Evolutionary conservation across 2,329 filamentous ascomycete genomes (phyloP), one percentile per base, ranked within the genome.

Genomic region (Diaporthe caulivora): DNA sequence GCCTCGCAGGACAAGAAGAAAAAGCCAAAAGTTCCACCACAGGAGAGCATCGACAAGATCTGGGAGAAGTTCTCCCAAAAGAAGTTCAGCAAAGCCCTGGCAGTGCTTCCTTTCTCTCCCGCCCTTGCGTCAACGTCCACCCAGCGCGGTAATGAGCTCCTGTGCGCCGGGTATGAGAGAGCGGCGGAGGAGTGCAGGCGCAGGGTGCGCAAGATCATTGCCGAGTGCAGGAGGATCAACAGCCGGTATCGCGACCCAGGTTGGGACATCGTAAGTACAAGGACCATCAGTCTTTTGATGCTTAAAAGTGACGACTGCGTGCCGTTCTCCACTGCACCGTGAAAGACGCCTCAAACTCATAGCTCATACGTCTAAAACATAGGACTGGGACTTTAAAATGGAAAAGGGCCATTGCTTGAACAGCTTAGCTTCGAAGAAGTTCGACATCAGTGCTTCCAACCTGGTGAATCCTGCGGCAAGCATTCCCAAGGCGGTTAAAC

Each of bases 191-290:
- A 92, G 77, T 94, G 92, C 79, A 87, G 86, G 26, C 87, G 88
- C 58, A 93, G 86, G 82, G 92, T 87, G 44, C 83, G 86, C 60
- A 91, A 90, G 79, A 91, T 91, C 74, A 89, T 90, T 62, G 84
- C 88, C 75, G 89, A 91, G 77, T 97, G 94, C 82, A 86, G 88
- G 76, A 87, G 93, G 29, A 87, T 95, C 49, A 97, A 97, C 78
- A 93, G 92, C 80, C 92, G 94, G 78, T 97, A 97, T 80, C 88
- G 93, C 31, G 92, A 94, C 76, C 89, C 90, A 0, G 88, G 87
- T 1, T 91, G 86, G 81, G 88, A 90, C 76, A 78, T 91, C 80
- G 88, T 90, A 79, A 80, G 87, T 86, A 5, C 21, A 13, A n/a
- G 17, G 18, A 29, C 62, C 4, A 29, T 9, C 58, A 24, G 18